Evolutionary conservation across 73 alveolate species (phyloP), one percentile per base, ranked within the genome.

Genomic region (Symbiodinium pilosum): DNA sequence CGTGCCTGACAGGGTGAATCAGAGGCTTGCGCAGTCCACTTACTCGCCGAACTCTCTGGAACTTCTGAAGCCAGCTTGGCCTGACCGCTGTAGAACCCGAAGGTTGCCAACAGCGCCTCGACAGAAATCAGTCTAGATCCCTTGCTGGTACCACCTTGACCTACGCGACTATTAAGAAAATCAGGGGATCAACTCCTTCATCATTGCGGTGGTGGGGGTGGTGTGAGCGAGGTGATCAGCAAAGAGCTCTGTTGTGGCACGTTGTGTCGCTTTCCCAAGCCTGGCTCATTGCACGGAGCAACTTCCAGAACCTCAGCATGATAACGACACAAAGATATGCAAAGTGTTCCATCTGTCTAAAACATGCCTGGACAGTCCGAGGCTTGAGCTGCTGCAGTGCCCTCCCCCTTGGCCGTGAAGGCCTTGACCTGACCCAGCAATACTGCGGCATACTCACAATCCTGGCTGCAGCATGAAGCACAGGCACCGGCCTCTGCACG

Each of bases 261-360:
- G n/a, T n/a, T n/a, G n/a, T 12, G 41, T 24, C 84, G 38, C 84
- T 28, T 24, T n/a, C 41, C 30, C 34, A 21, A 7, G 97, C 97
- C 97, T 91, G 97, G 97, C 41, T 91, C 97, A 56, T 91, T 91
- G 97, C 97, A 91, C 39, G 97, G 97, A n/a, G 97, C 77, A 75
- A 91, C 97, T 28, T 43, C 81, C 54, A 91, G 51, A 34, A 43
- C 97, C 97, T 88, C 51, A 32, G n/a, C 12, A 2, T n/a, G n/a
- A n/a, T n/a, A n/a, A n/a, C n/a, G n/a, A n/a, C n/a, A n/a, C n/a
- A n/a, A n/a, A n/a, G n/a, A n/a, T n/a, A n/a, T n/a, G n/a, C n/a
- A n/a, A n/a, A n/a, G n/a, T n/a, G n/a, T n/a, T n/a, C n/a, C n/a
- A n/a, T n/a, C n/a, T n/a, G n/a, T n/a, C n/a, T n/a, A n/a, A n/a